These are phyloP conservation scores for Cicer bijugum DNA, from an alignment of 306 rosid genomes.

Conservation along the genomic window DNA sequence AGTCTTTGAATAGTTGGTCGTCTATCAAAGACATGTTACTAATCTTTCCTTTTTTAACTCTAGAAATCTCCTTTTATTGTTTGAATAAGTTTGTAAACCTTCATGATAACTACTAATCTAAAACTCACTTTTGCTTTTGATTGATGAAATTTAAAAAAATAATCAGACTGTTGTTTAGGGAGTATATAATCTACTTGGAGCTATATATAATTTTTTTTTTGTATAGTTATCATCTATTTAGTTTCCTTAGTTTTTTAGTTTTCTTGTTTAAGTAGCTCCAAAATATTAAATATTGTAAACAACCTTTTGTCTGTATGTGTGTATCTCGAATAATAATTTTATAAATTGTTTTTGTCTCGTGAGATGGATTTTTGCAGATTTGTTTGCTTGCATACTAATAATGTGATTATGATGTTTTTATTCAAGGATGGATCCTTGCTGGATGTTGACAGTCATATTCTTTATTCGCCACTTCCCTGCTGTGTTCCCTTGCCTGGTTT, in stretches of 20 bases:
- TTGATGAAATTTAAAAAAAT: not conserved
- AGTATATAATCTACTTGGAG: not conserved
- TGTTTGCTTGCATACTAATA: slow-evolving; percentile 36
- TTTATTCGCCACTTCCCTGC: slow-evolving; percentile 95
- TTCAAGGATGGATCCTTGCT: slow-evolving; percentile 80
- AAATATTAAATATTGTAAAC: not conserved
- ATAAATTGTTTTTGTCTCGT: slow-evolving; percentile 34
- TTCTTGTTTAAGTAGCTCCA: not conserved
- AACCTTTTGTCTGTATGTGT: not conserved
- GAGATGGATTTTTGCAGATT: slow-evolving; percentile 32
- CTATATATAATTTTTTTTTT: too few species aligned
- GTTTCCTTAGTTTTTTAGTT: not conserved
- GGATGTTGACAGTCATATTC: slow-evolving; percentile 77
- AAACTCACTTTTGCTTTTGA: not conserved
- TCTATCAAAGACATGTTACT: not conserved
- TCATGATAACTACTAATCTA: not conserved
- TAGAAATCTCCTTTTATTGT: not conserved
- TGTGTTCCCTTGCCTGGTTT: slow-evolving; percentile 80
- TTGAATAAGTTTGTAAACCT: slow-evolving; percentile 7
- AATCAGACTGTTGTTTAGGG: not conserved
- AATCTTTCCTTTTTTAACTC: not conserved
- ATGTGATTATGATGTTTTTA: slow-evolving; percentile 40
- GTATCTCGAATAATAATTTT: not conserved
- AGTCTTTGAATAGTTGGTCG: not conserved
- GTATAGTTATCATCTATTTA: not conserved